These are phyloP conservation scores for Melastoma candidum DNA, from an alignment of 441 rosid species.

Conservation along the genomic window DNA sequence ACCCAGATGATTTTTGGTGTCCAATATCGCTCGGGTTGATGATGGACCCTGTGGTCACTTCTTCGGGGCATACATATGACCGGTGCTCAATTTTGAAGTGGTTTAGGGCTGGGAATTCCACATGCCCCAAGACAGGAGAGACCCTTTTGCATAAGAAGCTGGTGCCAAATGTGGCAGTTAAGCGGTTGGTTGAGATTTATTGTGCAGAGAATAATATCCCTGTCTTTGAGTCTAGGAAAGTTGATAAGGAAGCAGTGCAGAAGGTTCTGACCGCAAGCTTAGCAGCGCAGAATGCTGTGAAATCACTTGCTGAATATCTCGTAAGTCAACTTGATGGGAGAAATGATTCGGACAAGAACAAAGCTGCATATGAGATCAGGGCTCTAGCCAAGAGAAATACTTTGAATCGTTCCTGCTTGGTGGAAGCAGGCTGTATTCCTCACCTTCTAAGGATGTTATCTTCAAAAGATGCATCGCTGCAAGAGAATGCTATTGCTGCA, in stretches of 20 bases:
- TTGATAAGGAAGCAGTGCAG: slow-evolving; percentile 29
- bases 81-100: slow-evolving; percentile 58
- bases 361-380: slow-evolving; percentile 53
- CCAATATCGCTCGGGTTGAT: slow-evolving; percentile 73
- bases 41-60: slow-evolving; percentile 63
- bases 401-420: slow-evolving; percentile 61
- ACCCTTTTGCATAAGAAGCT: slow-evolving; percentile 29
- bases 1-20: slow-evolving; percentile 56
- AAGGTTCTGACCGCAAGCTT: slow-evolving; percentile 35
- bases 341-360: slow-evolving; percentile 26
- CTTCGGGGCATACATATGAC: slow-evolving; percentile 74
- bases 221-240: slow-evolving; percentile 15
- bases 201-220: slow-evolving; percentile 35
- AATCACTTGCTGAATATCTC: slow-evolving; percentile 36
- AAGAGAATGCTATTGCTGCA: slow-evolving; percentile 64
- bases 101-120: slow-evolving; percentile 57
- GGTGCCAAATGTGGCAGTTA: slow-evolving; percentile 43
- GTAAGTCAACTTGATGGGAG: slow-evolving; percentile 32
- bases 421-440: slow-evolving; percentile 46
- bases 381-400: slow-evolving; percentile 53
- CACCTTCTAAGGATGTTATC: slow-evolving; percentile 31
- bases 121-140: slow-evolving; percentile 70
- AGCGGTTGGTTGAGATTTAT: slow-evolving; percentile 42
- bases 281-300: slow-evolving; percentile 50
- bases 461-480: slow-evolving; percentile 28